A percentile compares a stretch with the other conserved stretches of the same genome.
These are phyloP conservation scores for Cymbidium sinense DNA, from an alignment of 106 monocot species.

Conservation along the genomic window DNA sequence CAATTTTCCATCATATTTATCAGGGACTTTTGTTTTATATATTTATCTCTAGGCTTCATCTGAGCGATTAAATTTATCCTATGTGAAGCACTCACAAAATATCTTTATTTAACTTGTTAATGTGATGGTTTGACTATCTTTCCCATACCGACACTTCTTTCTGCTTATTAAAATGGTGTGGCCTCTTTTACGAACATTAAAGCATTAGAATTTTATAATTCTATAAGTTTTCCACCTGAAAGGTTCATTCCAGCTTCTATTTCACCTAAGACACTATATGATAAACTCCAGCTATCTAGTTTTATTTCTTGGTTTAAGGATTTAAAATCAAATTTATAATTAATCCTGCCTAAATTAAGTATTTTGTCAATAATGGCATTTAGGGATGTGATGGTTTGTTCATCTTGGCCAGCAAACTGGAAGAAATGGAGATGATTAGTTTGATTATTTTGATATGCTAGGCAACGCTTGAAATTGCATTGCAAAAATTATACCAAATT, in stretches of 20 bases:
- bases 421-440: not conserved
- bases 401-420: not conserved
- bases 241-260: not conserved
- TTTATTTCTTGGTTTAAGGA: not conserved
- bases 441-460: not conserved
- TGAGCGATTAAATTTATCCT: not conserved
- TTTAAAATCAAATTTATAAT: not conserved
- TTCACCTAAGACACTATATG: not conserved
- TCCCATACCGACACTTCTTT: not conserved
- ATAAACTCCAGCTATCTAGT: not conserved
- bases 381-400: not conserved
- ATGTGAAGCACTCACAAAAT: not conserved
- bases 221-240: not conserved
- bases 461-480: not conserved
- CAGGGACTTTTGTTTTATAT: not conserved
- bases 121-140: not conserved
- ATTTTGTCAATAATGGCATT: not conserved
- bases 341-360: not conserved
- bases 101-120: not conserved
- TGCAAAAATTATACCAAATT: not conserved
- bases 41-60: not conserved
- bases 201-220: not conserved
- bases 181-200: not conserved
- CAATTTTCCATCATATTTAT: too few relatives aligned
- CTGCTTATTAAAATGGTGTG: not conserved